Evolutionary conservation across 2,329 filamentous ascomycete species (phyloP), one percentile per base, ranked within the genome.

Genomic region (Rhynchosporium secalis): DNA sequence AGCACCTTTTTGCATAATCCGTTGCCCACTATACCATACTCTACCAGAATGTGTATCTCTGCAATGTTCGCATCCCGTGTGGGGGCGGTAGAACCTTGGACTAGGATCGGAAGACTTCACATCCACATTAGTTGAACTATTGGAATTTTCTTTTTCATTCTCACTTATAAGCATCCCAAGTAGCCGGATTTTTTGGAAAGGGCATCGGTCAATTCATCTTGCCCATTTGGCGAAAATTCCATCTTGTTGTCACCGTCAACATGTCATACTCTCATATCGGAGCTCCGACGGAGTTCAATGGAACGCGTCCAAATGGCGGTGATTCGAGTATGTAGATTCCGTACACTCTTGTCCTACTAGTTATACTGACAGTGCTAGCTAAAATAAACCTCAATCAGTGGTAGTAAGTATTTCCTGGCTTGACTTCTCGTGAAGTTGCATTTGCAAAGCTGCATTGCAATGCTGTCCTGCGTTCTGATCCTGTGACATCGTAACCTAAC

Each of bases 361-460:
- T n/a, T 3, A 29, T 13, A 31, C 57, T 63, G 29, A 59, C 45
- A 43, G 31, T 28, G n/a, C 10, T 46, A 60, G 93, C 82, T 71
- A 84, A 80, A 73, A 87, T 91, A 73, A 96, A 97, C 79, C 78
- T 97, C 75, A 97, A 97, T 83, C 92, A 95, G 85, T 96, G 92
- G 91, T 97, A 89, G 78, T 83, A 91, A 69, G 33, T 36, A 36
- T 10, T 36, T 20, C 20, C 20, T 20, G 20, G 20, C 20, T 20
- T 20, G 20, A 20, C 20, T 20, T 20, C 20, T 20, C 20, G 20
- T 20, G 20, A 20, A 20, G 20, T 20, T 20, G 20, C 20, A 20
- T 20, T 20, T 20, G 20, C 20, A 20, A 20, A 20, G 20, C 20
- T 20, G 20, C 20, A 20, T 20, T 20, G 20, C 20, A 20, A 20